Percentiles rank a stretch among this genome's conserved stretches.
Evolutionary conservation across 441 rosid species (phyloP).

Genomic region (Aquilaria agallochum): DNA sequence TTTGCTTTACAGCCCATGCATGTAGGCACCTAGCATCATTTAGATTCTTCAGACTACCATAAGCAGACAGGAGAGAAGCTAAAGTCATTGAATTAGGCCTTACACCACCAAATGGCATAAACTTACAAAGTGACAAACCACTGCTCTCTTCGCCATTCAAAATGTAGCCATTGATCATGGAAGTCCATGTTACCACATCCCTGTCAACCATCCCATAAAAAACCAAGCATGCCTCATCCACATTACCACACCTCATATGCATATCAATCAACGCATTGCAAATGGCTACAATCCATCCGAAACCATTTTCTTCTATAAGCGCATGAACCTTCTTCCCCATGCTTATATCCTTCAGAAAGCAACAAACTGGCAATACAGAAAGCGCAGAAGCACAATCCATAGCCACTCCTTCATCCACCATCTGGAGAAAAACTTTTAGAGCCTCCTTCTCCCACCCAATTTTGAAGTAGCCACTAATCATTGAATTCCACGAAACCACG

Average conservation of each 20-base stretch:
- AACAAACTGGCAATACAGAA: slow-evolving; percentile 69
- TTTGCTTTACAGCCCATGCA: slow-evolving; percentile 54
- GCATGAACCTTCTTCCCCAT: slow-evolving; percentile 58
- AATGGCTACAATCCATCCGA: slow-evolving; percentile 44
- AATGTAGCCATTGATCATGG: slow-evolving; percentile 45
- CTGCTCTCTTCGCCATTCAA: slow-evolving; percentile 34
- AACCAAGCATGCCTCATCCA: slow-evolving; percentile 45
- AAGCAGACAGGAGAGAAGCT: slow-evolving; percentile 55
- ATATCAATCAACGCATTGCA: slow-evolving; percentile 64
- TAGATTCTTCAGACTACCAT: slow-evolving; percentile 32
- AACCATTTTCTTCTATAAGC: slow-evolving; percentile 40
- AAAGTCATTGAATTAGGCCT: slow-evolving; percentile 50
- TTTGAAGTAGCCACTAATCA: slow-evolving; percentile 69
- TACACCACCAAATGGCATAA: slow-evolving; percentile 42
- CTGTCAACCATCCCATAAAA: slow-evolving; percentile 37
- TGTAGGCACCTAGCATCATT: slow-evolving; percentile 48
- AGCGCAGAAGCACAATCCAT: slow-evolving; percentile 58
- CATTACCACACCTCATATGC: slow-evolving; percentile 51
- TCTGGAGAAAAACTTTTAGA: slow-evolving; percentile 37
- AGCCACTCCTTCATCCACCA: slow-evolving; percentile 49
- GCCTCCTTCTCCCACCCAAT: slow-evolving; percentile 49
- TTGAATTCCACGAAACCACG: slow-evolving; percentile 75
- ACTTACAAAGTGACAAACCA: slow-evolving; percentile 34
- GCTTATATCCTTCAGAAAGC: slow-evolving; percentile 53
- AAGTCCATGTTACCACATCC: slow-evolving; percentile 67